phyloP scores from a whole-genome alignment of 805 yeast species.

The Barnettozyma pratensis region DNA sequence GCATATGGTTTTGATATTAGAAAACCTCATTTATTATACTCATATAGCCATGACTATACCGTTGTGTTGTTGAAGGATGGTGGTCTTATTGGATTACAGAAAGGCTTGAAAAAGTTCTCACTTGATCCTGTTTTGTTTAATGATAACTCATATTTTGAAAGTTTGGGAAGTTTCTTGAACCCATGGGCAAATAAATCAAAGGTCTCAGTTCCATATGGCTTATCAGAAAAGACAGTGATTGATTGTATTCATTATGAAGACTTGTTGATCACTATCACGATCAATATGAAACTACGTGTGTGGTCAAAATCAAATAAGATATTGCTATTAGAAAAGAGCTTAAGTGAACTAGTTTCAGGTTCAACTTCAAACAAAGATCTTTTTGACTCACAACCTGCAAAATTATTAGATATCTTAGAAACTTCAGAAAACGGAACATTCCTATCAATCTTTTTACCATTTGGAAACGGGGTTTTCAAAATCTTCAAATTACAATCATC shows the following conservation, averaged over 20 bases:
- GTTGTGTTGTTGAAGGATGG: conserved; percentile 73
- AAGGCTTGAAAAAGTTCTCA: conserved; percentile 14
- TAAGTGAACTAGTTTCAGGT: conserved; percentile 12
- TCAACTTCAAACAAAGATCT: conserved; percentile 18
- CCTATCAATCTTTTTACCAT: conserved; percentile 37
- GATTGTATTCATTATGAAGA: conserved; percentile 25
- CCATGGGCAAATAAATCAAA: conserved; percentile 22
- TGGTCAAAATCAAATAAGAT: conserved; percentile 47
- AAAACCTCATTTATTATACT: conserved; percentile 47
- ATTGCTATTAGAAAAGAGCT: conserved; percentile 24
- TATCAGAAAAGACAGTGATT: conserved; percentile 32
- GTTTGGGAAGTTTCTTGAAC: conserved; percentile 29
- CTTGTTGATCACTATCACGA: conserved; percentile 43
- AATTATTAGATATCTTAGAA: conserved; percentile 21
- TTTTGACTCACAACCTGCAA: conserved; percentile 29
- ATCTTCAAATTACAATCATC: conserved; percentile 27
- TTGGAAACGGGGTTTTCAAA: conserved; percentile 39
- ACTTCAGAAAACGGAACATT: conserved; percentile 8
- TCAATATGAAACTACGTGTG: conserved; percentile 47
- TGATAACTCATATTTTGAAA: conserved; percentile 44
- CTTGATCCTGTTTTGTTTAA: conserved; percentile 46
- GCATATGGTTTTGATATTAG: conserved; percentile 62
- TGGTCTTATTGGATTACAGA: conserved; percentile 54
- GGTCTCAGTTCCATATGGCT: conserved; percentile 36
- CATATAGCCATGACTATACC: conserved; percentile 39